These are phyloP conservation scores for Diutina sp. DNA, from an alignment of 1,139 yeast genomes.

Conservation along the genomic window DNA sequence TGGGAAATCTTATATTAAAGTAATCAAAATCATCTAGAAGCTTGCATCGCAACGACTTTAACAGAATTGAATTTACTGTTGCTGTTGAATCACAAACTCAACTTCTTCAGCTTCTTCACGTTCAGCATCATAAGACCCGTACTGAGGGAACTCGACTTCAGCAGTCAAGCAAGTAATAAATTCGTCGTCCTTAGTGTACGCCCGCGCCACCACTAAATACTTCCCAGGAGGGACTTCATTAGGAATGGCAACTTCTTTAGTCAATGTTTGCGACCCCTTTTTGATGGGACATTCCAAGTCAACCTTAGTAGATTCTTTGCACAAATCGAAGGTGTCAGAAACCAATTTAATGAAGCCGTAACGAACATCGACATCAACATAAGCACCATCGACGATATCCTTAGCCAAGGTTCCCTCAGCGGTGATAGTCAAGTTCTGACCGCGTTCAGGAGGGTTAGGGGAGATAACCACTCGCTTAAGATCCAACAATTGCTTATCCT, in stretches of 20 bases:
- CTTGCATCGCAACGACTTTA: not conserved
- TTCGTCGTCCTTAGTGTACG: slow-evolving; percentile 71
- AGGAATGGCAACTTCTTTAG: slow-evolving; percentile 73
- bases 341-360: slow-evolving; percentile 83
- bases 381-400: slow-evolving; percentile 67
- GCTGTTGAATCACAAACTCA: not conserved
- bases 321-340: slow-evolving; percentile 78
- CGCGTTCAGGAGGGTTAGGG: slow-evolving; percentile 87
- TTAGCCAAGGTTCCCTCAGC: slow-evolving; percentile 55
- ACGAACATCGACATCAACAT: slow-evolving; percentile 85
- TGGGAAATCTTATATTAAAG: too few species aligned
- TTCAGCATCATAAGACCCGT: not conserved
- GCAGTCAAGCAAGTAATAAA: slow-evolving; percentile 81
- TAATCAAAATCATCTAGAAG: too few species aligned
- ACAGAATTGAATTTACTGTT: not conserved
- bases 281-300: slow-evolving; percentile 72
- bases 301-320: slow-evolving; percentile 76
- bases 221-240: slow-evolving; percentile 93
- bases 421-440: slow-evolving; percentile 60
- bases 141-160: slow-evolving; percentile 45
- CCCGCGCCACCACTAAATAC: slow-evolving; percentile 77
- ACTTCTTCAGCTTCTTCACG: not conserved
- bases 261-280: slow-evolving; percentile 52
- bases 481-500: slow-evolving; percentile 46
- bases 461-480: slow-evolving; percentile 46